A percentile compares a stretch with the other conserved stretches of the same genome.
Conservation (phyloP, 257 asterid species). For the Solanum appendiculatum region DNA sequence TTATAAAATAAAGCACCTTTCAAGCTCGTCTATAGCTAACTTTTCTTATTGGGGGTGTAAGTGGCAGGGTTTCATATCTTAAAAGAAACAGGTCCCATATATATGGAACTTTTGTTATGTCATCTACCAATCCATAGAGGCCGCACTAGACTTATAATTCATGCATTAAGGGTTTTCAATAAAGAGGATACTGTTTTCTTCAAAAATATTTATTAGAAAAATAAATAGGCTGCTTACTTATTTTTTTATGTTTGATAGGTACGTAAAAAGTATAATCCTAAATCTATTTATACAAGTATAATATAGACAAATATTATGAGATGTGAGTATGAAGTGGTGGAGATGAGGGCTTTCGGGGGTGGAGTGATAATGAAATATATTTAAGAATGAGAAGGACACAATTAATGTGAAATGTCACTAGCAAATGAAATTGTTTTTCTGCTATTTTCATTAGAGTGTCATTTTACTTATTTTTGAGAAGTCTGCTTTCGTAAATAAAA, state of each 20-base stretch:
- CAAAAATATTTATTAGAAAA: no score
- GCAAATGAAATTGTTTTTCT: not conserved
- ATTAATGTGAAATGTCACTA: no score
- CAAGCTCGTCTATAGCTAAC: not conserved
- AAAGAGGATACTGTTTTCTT: not conserved
- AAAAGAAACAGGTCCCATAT: not conserved
- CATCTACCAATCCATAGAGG: constrained; percentile 8
- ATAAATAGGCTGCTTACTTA: no score
- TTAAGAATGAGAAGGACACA: not conserved
- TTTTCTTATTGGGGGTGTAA: not conserved
- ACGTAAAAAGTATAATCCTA: no score
- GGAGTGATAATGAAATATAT: not conserved
- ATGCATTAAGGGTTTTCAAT: not conserved
- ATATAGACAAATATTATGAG: no score
- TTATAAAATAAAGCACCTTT: not conserved
- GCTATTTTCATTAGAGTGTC: not conserved
- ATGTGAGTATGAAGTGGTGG: accelerated
- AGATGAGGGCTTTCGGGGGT: not conserved
- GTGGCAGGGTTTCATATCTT: not conserved
- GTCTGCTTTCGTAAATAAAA: not conserved
- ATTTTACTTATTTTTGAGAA: not conserved
- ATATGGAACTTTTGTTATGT: constrained; percentile 3
- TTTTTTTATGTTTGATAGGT: no score
- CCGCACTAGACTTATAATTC: constrained; percentile 2
- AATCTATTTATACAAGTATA: no score